Evolutionary conservation across 75 land plant genomes (phyloP).

Genomic region (Cryptomeria japonica): DNA sequence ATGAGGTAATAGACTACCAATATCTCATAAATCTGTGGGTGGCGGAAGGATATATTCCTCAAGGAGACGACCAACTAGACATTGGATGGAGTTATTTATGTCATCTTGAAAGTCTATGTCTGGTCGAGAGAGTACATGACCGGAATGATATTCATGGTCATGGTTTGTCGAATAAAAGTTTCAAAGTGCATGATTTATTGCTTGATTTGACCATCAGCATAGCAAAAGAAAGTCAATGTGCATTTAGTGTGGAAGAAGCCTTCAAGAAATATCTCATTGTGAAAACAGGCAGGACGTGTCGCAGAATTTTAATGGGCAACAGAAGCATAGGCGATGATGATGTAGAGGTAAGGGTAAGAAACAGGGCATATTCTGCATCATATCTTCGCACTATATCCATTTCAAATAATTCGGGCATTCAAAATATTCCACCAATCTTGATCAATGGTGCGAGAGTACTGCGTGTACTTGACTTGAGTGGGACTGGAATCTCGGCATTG

Average conservation of each 20-base stretch:
- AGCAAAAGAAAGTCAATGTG: neutral
- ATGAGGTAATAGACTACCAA: neutral
- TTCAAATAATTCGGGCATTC: neutral
- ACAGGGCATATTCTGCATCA: no score
- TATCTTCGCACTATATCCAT: neutral
- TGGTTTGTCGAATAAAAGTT: neutral
- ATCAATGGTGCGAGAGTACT: neutral
- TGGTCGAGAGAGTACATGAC: slow-evolving; percentile 15
- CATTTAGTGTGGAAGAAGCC: neutral
- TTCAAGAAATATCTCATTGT: neutral
- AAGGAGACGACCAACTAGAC: slow-evolving; percentile 20
- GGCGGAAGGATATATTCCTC: slow-evolving; percentile 29
- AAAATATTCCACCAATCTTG: neutral
- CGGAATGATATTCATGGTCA: no score
- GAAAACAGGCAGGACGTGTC: neutral
- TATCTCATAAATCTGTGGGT: slow-evolving; percentile 33
- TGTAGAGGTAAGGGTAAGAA: no score
- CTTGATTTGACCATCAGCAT: neutral
- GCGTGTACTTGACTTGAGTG: neutral
- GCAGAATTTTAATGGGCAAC: neutral
- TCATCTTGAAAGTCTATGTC: slow-evolving; percentile 26
- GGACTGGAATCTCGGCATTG: no score
- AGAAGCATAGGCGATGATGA: neutral
- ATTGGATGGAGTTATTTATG: slow-evolving; percentile 24
- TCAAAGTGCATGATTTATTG: neutral